Percentiles rank a stretch among this genome's conserved stretches.
Conservation (phyloP, 148 eudicot genomes). For the Pouteria glomerata region DNA sequence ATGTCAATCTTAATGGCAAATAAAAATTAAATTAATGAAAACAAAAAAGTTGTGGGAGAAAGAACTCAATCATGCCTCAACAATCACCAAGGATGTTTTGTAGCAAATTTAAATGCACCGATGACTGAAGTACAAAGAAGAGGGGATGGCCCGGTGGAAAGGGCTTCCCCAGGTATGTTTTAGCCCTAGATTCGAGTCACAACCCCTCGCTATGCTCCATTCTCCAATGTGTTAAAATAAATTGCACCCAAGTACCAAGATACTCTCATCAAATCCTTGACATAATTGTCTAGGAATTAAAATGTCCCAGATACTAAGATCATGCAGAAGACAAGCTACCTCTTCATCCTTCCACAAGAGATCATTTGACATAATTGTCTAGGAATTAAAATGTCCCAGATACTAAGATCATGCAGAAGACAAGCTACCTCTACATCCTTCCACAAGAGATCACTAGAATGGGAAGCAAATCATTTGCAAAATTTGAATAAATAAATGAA, state of each 20-base stretch:
- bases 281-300: not conserved
- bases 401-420: not conserved
- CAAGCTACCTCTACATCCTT: not conserved
- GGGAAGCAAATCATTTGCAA: not conserved
- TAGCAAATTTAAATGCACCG: not conserved
- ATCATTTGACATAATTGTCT: not conserved
- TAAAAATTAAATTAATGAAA: not conserved
- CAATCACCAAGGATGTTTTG: not conserved
- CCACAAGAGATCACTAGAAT: not conserved
- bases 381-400: not conserved
- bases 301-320: not conserved
- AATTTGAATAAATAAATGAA: conserved; percentile 2
- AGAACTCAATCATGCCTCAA: not conserved
- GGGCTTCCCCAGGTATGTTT: too few relatives aligned
- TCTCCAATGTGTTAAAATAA: too few relatives aligned
- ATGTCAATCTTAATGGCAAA: not conserved
- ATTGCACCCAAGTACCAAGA: not conserved
- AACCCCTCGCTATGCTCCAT: too few relatives aligned
- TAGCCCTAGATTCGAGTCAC: too few relatives aligned
- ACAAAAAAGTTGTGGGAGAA: too few relatives aligned
- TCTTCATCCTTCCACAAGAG: conserved; percentile 1
- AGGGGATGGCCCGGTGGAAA: too few relatives aligned
- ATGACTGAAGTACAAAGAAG: too few relatives aligned
- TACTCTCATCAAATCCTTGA: not conserved
- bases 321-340: not conserved